A percentile compares a stretch with the other conserved stretches of the same genome.
Evolutionary conservation across 1,284 basidiomycete species (phyloP).

Genomic region (Sanguinoderma infundibulare): DNA sequence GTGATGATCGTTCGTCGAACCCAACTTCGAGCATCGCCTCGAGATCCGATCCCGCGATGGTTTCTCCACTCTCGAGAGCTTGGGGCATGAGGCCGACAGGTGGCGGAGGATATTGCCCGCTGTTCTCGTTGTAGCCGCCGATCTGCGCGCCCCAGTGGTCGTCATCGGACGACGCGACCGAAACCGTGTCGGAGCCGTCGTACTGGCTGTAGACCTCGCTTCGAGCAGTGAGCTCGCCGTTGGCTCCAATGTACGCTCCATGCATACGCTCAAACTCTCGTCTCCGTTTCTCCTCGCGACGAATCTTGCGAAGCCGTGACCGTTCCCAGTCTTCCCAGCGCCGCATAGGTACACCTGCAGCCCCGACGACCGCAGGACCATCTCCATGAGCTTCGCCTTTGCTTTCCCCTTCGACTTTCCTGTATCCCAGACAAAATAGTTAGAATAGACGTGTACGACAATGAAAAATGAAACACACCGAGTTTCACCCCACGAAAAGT

Average conservation of each 20-base stretch:
- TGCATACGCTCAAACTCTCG: constrained; percentile 80
- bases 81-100: constrained; percentile 70
- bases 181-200: constrained; percentile 77
- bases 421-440: constrained; percentile 39
- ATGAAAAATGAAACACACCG: constrained; percentile 55
- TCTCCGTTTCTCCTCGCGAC: constrained; percentile 86
- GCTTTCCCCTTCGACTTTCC: constrained; percentile 92
- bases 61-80: constrained; percentile 56
- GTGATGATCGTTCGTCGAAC: constrained; percentile 70
- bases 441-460: not conserved
- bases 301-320: constrained; percentile 90
- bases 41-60: constrained; percentile 76
- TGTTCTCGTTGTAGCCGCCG: constrained; percentile 88
- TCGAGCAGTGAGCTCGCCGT: constrained; percentile 62
- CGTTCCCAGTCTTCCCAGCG: constrained; percentile 99
- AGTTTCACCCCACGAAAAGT: constrained; percentile 99
- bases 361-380: constrained; percentile 60
- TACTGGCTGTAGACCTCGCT: constrained; percentile 63
- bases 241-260: constrained; percentile 66
- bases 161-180: constrained; percentile 86
- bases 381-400: constrained; percentile 81
- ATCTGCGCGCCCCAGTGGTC: constrained; percentile 92
- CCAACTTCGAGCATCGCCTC: constrained; percentile 90
- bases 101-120: constrained; percentile 78
- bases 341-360: constrained; percentile 80